These are phyloP conservation scores for Emergomyces orientalis DNA, from an alignment of 2,329 filamentous ascomycete species.

Conservation along the genomic window DNA sequence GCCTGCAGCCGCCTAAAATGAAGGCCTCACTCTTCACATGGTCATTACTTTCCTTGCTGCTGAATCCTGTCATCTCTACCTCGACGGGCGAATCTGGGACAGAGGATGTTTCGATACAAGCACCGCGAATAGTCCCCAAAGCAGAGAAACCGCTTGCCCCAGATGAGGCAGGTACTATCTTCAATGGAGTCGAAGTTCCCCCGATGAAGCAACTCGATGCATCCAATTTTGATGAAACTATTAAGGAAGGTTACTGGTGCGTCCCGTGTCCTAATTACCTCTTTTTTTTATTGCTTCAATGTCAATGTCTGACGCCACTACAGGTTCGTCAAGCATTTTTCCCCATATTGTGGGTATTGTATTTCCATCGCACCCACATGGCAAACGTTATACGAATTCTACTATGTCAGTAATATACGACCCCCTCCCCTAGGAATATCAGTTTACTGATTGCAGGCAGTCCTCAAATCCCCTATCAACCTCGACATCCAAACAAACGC, in stretches of 20 bases:
- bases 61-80: slow-evolving; percentile 26
- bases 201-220: slow-evolving; percentile 41
- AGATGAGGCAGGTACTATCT: slow-evolving; percentile 31
- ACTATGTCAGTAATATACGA: slow-evolving; percentile 42
- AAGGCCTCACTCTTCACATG: slow-evolving; percentile 29
- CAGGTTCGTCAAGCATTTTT: slow-evolving; percentile 47
- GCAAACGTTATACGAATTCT: slow-evolving; percentile 92
- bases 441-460: slow-evolving; percentile 34
- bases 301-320: not conserved
- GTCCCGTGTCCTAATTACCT: slow-evolving; percentile 12
- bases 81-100: slow-evolving; percentile 15
- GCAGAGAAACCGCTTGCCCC: slow-evolving; percentile 16
- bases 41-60: slow-evolving; percentile 28
- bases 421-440: not conserved
- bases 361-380: slow-evolving; percentile 69
- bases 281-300: not conserved
- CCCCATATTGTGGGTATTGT: slow-evolving; percentile 58
- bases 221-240: slow-evolving; percentile 40
- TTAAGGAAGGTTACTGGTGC: slow-evolving; percentile 45
- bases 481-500: slow-evolving; percentile 39
- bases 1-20: slow-evolving; percentile 26
- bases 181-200: slow-evolving; percentile 45
- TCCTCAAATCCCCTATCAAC: slow-evolving; percentile 64
- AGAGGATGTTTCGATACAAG: slow-evolving; percentile 13
- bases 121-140: slow-evolving; percentile 24